A percentile compares a stretch with the other conserved stretches of the same genome.
Conservation (phyloP, 352 stramenopile genomes). For the Pythium graminicola region DNA sequence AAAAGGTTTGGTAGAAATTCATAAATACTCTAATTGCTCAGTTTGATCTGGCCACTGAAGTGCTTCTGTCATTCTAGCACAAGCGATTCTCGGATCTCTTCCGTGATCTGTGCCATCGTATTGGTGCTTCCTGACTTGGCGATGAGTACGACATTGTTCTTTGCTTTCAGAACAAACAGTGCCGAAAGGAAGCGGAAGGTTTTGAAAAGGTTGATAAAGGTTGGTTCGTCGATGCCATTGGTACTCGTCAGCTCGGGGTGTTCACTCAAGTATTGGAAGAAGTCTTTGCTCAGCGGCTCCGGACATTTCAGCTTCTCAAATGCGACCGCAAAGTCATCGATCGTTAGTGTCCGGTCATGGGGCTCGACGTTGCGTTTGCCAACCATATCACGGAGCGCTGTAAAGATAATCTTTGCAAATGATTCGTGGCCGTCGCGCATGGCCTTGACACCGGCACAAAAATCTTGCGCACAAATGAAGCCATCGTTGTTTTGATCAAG, state of each 20-base stretch:
- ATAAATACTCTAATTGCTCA: conserved; percentile 30
- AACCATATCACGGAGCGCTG: conserved; percentile 45
- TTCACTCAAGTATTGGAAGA: conserved; percentile 50
- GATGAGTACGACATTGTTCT: conserved; percentile 55
- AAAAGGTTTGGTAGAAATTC: conserved; percentile 6
- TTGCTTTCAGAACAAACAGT: conserved; percentile 58
- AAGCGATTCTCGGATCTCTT: conserved; percentile 31
- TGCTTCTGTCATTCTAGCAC: conserved; percentile 6
- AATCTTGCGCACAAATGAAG: conserved; percentile 69
- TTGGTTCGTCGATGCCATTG: conserved; percentile 28
- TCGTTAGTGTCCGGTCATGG: conserved; percentile 2
- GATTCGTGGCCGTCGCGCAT: conserved; percentile 47
- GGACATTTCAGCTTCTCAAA: conserved; percentile 59
- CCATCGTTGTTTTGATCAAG: conserved; percentile 61
- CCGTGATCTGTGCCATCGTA: conserved; percentile 48
- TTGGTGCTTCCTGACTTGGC: conserved; percentile 39
- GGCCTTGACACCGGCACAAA: conserved; percentile 53
- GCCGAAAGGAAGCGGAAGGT: conserved; percentile 61
- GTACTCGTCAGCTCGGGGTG: conserved; percentile 25
- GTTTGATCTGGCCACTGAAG: not conserved
- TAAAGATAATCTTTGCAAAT: conserved; percentile 63
- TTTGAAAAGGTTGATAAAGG: conserved; percentile 39
- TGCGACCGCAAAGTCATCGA: conserved; percentile 35
- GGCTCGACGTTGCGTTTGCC: conserved; percentile 16
- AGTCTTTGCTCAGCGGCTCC: conserved; percentile 42